phyloP scores from a whole-genome alignment of 169 alveolate species.

The Eimeria praecox region DNA sequence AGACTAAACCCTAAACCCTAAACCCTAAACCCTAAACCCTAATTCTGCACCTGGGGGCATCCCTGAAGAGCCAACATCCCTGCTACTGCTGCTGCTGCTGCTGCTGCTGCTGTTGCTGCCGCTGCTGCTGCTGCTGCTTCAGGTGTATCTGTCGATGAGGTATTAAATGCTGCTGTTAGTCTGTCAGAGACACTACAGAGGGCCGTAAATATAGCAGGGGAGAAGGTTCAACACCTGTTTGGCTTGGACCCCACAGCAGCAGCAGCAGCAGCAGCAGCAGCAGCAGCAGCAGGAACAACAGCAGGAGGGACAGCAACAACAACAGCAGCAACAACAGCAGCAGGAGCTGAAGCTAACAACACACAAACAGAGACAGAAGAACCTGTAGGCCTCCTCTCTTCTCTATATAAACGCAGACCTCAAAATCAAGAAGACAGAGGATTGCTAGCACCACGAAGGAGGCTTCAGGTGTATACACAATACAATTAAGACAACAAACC shows the following conservation, averaged over 20 bases:
- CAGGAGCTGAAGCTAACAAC: neutral
- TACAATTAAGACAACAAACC: neutral
- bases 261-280: conserved; percentile 14
- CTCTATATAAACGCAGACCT: neutral
- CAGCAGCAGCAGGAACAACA: conserved; percentile 47
- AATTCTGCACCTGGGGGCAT: neutral
- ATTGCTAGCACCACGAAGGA: neutral
- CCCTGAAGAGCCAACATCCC: too few relatives aligned
- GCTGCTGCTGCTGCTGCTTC: conserved; percentile 71
- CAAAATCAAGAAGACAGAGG: neutral
- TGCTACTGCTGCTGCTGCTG: conserved; percentile 16
- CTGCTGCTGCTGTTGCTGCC: conserved; percentile 31
- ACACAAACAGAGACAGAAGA: neutral
- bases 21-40: too few relatives aligned
- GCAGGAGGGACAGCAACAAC: neutral
- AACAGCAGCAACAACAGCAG: neutral
- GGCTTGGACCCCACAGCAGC: neutral
- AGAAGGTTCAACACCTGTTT: neutral
- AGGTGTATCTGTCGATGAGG: conserved; percentile 53
- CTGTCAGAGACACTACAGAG: conserved; percentile 26
- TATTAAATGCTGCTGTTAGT: neutral
- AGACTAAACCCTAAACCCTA: too few relatives aligned
- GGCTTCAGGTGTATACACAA: neutral
- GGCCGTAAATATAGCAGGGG: conserved; percentile 14
- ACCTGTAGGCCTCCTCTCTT: neutral